Evolutionary conservation across 2,329 filamentous ascomycete genomes (phyloP), one percentile per base, ranked within the genome.

Genomic region (Thielaviopsis cerberus): DNA sequence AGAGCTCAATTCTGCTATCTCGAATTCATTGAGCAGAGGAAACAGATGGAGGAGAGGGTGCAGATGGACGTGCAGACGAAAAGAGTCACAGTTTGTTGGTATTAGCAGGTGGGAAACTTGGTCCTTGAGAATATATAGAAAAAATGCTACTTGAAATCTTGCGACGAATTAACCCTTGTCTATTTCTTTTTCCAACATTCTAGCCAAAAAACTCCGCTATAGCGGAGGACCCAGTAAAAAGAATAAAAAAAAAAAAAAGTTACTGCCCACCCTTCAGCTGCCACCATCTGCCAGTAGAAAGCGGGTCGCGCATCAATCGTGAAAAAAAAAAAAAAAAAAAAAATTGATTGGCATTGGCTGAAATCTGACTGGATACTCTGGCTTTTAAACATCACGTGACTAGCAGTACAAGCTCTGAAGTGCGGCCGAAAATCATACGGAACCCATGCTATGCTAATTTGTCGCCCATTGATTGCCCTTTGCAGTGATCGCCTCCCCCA

Each of bases 1-100:
- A 85, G 82, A 86, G 81, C 81, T 77, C 70, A 73, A 75, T 76
- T 74, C 70, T 73, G 75, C 87, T 91, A 86, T 78, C 82, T 77
- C 67, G 68, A 67, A 71, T 71, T 77, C 79, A 82, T 82, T 79
- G 76, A 77, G 64, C 41, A 50, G 15, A 41, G 37, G 54, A 23
- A 54, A 17, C 27, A 48, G 51, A 24, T 48, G n/a, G 22, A 30
- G n/a, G 24, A 51, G 23, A 22, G 11, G 26, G 24, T 8, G n/a
- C 27, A 15, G 45, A 34, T 30, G 3, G 23, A 30, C 24, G 41
- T 8, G 20, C 8, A 5, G 30, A 23, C 15, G 45, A 23, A 24
- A 27, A 53, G 53, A 51, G 26, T 13, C 13, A 30, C 27, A 30
- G 10, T 53, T 41, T 8, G 34, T 17, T 10, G 7, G 15, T 41